These are phyloP conservation scores for Alternaria arbusti DNA, from an alignment of 2,329 filamentous ascomycete species.

Conservation along the genomic window DNA sequence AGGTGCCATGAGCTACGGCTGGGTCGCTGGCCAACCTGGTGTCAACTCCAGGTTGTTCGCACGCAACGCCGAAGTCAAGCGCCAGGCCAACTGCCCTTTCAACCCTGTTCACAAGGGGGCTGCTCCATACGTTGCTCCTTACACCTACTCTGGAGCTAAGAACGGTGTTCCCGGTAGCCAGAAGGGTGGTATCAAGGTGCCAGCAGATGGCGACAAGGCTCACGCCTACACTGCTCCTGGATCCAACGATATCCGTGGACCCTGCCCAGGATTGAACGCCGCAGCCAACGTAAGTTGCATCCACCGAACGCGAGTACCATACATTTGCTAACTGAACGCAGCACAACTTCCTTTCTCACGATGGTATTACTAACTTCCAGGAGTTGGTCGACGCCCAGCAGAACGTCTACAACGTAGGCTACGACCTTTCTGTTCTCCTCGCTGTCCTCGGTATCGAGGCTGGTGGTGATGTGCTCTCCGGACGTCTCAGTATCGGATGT, in stretches of 20 bases:
- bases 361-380: slow-evolving; percentile 52
- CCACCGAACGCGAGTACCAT: neutral
- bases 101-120: slow-evolving; percentile 31
- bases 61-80: slow-evolving; percentile 14
- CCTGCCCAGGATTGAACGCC: slow-evolving; percentile 53
- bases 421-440: slow-evolving; percentile 50
- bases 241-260: slow-evolving; percentile 35
- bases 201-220: slow-evolving; percentile 50
- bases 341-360: slow-evolving; percentile 50
- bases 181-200: slow-evolving; percentile 54
- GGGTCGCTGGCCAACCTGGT: slow-evolving; percentile 26
- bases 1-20: slow-evolving; percentile 23
- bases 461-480: slow-evolving; percentile 52
- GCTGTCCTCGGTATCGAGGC: slow-evolving; percentile 49
- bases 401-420: slow-evolving; percentile 55
- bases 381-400: slow-evolving; percentile 56
- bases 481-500: slow-evolving; percentile 55
- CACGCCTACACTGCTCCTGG: slow-evolving; percentile 25
- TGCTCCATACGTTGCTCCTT: slow-evolving; percentile 22
- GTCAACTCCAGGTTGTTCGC: slow-evolving; percentile 24
- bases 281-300: slow-evolving; percentile 45
- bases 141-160: slow-evolving; percentile 53
- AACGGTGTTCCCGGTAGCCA: slow-evolving; percentile 52
- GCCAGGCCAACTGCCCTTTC: slow-evolving; percentile 29
- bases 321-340: neutral